Evolutionary conservation across 139 green algal genomes (phyloP).

Genomic region (Coelastrella sp.): DNA sequence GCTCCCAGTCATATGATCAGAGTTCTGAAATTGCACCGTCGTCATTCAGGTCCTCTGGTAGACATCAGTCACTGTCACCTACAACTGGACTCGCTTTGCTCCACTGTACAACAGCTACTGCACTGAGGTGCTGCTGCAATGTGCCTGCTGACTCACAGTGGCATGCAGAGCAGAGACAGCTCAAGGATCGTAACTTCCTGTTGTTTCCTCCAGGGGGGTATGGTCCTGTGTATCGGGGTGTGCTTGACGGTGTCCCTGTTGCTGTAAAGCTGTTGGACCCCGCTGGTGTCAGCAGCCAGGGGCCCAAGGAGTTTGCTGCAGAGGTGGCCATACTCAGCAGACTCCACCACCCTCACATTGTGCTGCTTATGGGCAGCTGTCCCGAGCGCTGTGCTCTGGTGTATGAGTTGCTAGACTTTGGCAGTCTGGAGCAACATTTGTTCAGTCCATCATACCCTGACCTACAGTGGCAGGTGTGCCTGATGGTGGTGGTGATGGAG

Average conservation of each 20-base stretch:
- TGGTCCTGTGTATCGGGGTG: slow-evolving; percentile 81
- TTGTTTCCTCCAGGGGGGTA: slow-evolving; percentile 37
- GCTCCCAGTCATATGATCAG: slow-evolving; percentile 1
- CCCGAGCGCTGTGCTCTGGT: slow-evolving; percentile 69
- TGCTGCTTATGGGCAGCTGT: slow-evolving; percentile 74
- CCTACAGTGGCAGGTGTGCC: slow-evolving; percentile 25
- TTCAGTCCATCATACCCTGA: not conserved
- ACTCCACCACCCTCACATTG: slow-evolving; percentile 75
- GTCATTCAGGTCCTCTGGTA: too few species aligned
- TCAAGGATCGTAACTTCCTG: too few species aligned
- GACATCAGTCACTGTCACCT: too few species aligned
- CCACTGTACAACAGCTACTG: too few species aligned
- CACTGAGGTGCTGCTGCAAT: too few species aligned
- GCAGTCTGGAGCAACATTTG: slow-evolving; percentile 64
- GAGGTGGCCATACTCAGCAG: slow-evolving; percentile 65
- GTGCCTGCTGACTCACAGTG: too few species aligned
- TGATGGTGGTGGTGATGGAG: not conserved
- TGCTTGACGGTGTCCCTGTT: slow-evolving; percentile 82
- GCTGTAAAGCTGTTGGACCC: slow-evolving; percentile 85
- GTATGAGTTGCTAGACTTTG: slow-evolving; percentile 69
- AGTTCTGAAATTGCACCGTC: too few species aligned
- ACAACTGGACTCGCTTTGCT: too few species aligned
- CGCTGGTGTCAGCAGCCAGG: slow-evolving; percentile 32
- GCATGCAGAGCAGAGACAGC: too few species aligned
- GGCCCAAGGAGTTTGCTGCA: slow-evolving; percentile 47